Percentiles rank a stretch among this genome's conserved stretches.
These are phyloP conservation scores for Paramyrothecium roridum DNA, from an alignment of 2,329 filamentous ascomycete species.

Conservation along the genomic window DNA sequence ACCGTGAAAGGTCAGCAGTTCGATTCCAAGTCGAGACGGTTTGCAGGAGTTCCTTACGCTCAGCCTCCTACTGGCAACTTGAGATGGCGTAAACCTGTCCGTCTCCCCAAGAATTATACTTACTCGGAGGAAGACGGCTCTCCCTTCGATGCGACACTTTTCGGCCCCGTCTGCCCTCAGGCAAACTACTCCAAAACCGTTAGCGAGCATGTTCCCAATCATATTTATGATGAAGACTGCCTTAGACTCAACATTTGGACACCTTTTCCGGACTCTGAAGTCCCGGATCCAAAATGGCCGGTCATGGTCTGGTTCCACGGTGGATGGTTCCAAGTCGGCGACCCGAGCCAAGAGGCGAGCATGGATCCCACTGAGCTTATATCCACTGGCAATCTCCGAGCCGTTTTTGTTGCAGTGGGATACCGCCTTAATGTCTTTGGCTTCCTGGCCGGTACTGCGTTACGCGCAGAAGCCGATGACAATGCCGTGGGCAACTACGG, in stretches of 20 bases:
- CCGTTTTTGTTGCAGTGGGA: slow-evolving; percentile 40
- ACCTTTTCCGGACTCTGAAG: slow-evolving; percentile 20
- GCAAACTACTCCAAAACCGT: slow-evolving; percentile 21
- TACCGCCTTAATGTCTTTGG: slow-evolving; percentile 44
- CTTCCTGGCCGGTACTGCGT: slow-evolving; percentile 39
- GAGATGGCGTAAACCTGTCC: slow-evolving; percentile 34
- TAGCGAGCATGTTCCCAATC: slow-evolving; percentile 17
- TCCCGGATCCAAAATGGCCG: slow-evolving; percentile 18
- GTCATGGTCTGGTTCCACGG: slow-evolving; percentile 35
- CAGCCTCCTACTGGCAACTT: slow-evolving; percentile 30
- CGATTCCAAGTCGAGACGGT: slow-evolving; percentile 27
- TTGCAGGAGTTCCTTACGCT: slow-evolving; percentile 33
- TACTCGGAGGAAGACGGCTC: slow-evolving; percentile 18
- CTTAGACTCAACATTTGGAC: slow-evolving; percentile 44
- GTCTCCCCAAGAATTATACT: slow-evolving; percentile 21
- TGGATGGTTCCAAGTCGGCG: slow-evolving; percentile 43
- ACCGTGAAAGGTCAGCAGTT: slow-evolving; percentile 26
- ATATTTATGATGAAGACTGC: slow-evolving; percentile 38
- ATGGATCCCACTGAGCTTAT: slow-evolving; percentile 41
- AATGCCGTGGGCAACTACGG: slow-evolving; percentile 32
- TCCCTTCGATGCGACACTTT: slow-evolving; percentile 33
- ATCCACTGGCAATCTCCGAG: slow-evolving; percentile 28
- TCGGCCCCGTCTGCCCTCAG: slow-evolving; percentile 35
- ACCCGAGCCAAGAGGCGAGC: slow-evolving; percentile 35
- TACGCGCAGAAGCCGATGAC: slow-evolving; percentile 20